Percentiles rank a stretch among this genome's conserved stretches.
Evolutionary conservation across 257 asterid species (phyloP).

Genomic region (Nicotiana knightiana): DNA sequence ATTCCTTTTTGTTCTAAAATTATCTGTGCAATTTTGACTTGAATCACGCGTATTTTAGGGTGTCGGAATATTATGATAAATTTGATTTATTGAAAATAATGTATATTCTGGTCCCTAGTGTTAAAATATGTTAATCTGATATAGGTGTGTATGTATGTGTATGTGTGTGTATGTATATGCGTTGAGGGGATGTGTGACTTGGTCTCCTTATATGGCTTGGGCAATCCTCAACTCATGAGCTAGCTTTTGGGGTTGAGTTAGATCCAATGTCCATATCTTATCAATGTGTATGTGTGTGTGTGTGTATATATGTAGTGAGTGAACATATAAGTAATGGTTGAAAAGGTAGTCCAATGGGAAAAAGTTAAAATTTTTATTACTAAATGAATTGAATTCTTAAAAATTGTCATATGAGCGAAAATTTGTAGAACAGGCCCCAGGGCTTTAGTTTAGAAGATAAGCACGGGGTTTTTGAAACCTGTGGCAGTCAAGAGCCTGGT

Average conservation of each 20-base stretch:
- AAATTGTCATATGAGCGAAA: no score
- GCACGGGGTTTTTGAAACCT: no score
- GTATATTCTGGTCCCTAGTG: not conserved
- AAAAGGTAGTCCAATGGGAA: not conserved
- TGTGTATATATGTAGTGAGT: not conserved
- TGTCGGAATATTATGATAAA: not conserved
- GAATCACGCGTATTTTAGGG: not conserved
- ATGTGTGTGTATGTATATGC: no score
- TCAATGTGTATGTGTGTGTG: no score
- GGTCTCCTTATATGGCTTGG: no score
- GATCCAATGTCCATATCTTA: no score
- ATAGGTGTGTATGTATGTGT: not conserved
- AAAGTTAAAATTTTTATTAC: no score
- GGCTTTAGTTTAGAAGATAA: no score
- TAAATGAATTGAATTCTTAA: not conserved
- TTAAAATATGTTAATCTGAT: not conserved
- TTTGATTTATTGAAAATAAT: not conserved
- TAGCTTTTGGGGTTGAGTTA: no score
- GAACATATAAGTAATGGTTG: not conserved
- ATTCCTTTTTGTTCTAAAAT: not conserved
- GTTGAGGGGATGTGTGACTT: no score
- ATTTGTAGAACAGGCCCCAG: not conserved
- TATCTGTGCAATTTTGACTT: not conserved
- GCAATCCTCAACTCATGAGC: no score
- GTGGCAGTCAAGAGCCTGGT: no score